phyloP scores from a whole-genome alignment of 805 yeast genomes.

The Candida peoriensis region DNA sequence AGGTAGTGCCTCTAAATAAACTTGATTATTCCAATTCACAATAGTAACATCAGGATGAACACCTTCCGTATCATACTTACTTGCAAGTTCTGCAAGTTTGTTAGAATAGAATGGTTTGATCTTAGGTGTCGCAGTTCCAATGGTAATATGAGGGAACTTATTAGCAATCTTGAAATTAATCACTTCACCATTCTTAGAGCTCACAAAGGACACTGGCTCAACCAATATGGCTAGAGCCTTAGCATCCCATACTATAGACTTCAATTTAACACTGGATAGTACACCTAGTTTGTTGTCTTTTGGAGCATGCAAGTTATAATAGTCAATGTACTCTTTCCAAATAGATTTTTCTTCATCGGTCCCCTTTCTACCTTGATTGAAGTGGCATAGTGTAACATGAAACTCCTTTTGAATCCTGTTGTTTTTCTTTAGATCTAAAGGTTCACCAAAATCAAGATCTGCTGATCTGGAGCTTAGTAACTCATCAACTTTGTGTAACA shows the following conservation, averaged over 20 bases:
- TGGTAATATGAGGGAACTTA: conserved; percentile 61
- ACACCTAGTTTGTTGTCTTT: conserved; percentile 13
- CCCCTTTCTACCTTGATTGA: conserved; percentile 27
- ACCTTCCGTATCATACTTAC: conserved; percentile 10
- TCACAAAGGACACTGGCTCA: conserved; percentile 17
- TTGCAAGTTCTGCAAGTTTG: conserved; percentile 23
- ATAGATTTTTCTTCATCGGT: conserved; percentile 19
- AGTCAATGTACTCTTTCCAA: conserved; percentile 24
- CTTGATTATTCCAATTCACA: conserved; percentile 9
- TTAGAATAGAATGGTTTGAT: conserved; percentile 54
- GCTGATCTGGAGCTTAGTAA: too few species aligned
- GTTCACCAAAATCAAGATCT: too few species aligned
- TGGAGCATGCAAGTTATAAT: conserved; percentile 2
- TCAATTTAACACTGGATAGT: conserved; percentile 36
- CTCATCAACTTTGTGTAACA: conserved; percentile 11
- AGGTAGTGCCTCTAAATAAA: conserved; percentile 4
- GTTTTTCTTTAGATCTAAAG: conserved; percentile 22
- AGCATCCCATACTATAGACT: conserved; percentile 44
- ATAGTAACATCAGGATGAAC: conserved; percentile 6
- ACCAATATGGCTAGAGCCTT: conserved; percentile 53
- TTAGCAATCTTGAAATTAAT: conserved; percentile 33
- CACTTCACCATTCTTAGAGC: conserved; percentile 5
- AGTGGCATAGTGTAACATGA: conserved; percentile 67
- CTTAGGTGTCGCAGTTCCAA: conserved; percentile 48
- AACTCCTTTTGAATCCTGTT: conserved; percentile 46